Percentiles rank a stretch among this genome's conserved stretches.
Conservation (phyloP, 306 rosid species). For the Gleditsia sinensis region DNA sequence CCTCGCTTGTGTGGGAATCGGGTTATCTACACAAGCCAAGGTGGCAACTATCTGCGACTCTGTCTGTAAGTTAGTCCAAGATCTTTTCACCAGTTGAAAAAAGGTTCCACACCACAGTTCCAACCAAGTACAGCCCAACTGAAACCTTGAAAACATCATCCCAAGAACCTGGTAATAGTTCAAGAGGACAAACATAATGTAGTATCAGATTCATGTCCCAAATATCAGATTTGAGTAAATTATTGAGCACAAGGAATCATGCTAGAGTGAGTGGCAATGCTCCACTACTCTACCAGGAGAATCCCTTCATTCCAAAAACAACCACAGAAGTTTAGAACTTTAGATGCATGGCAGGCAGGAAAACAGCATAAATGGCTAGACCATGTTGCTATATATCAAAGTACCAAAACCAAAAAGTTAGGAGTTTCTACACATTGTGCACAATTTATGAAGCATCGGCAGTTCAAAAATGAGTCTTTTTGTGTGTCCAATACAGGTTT, state of each 20-base stretch:
- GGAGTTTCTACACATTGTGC: neutral
- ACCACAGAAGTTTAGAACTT: neutral
- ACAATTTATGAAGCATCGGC: too few species aligned
- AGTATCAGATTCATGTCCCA: slow-evolving; percentile 15
- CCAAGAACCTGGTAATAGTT: slow-evolving; percentile 78
- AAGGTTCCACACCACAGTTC: slow-evolving; percentile 95
- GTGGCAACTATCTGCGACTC: slow-evolving; percentile 10
- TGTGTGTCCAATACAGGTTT: too few species aligned
- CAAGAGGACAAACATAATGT: neutral
- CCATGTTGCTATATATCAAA: neutral
- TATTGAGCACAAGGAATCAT: slow-evolving; percentile 12
- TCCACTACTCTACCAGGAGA: neutral
- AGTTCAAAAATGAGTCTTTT: too few species aligned
- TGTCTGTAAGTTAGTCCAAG: slow-evolving; percentile 53
- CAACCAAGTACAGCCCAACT: slow-evolving; percentile 87
- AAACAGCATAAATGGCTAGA: neutral
- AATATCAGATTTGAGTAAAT: neutral
- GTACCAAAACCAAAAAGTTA: slow-evolving; percentile 14
- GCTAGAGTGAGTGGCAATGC: neutral
- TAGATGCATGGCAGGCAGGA: neutral
- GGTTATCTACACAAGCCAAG: slow-evolving; percentile 30
- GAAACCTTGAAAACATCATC: slow-evolving; percentile 97
- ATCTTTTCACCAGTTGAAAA: slow-evolving; percentile 95
- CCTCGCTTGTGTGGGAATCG: slow-evolving; percentile 17
- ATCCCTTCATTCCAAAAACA: neutral